phyloP scores from a whole-genome alignment of 495 filamentous ascomycete genomes.

The Penicillium ucsense region DNA sequence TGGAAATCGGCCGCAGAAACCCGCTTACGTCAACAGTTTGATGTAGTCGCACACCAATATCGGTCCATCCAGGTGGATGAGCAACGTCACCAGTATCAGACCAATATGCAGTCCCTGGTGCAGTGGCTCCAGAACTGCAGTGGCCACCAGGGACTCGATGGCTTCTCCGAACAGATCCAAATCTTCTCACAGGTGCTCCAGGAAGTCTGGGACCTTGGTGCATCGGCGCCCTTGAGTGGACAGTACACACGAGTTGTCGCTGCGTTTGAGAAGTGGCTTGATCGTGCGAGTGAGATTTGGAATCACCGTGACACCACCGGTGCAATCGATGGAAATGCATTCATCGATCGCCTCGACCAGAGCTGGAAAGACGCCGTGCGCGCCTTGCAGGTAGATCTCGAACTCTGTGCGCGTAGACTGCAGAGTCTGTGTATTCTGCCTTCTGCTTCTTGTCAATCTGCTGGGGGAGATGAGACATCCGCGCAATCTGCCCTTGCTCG shows the following conservation, averaged over 20 bases:
- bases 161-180: slow-evolving; percentile 33
- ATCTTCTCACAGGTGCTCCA: slow-evolving; percentile 33
- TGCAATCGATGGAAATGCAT: slow-evolving; percentile 9
- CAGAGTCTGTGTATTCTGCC: slow-evolving; percentile 29
- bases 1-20: slow-evolving; percentile 29
- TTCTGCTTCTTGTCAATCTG: not conserved
- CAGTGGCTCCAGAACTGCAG: slow-evolving; percentile 29
- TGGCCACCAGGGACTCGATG: slow-evolving; percentile 18
- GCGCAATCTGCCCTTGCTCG: slow-evolving; percentile 27
- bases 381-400: slow-evolving; percentile 27
- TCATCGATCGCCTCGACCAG: slow-evolving; percentile 34
- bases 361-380: slow-evolving; percentile 35
- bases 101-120: slow-evolving; percentile 31
- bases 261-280: slow-evolving; percentile 39
- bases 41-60: slow-evolving; percentile 28
- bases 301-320: slow-evolving; percentile 12
- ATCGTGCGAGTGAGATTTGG: slow-evolving; percentile 22
- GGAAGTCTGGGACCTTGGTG: slow-evolving; percentile 28
- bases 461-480: slow-evolving; percentile 19
- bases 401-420: slow-evolving; percentile 29
- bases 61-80: slow-evolving; percentile 24
- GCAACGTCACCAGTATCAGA: slow-evolving; percentile 25
- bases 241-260: slow-evolving; percentile 24
- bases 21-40: slow-evolving; percentile 29
- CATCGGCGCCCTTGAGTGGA: slow-evolving; percentile 14